These are phyloP conservation scores for Gossypium longicalyx DNA, from an alignment of 345 rosid genomes.

Conservation along the genomic window DNA sequence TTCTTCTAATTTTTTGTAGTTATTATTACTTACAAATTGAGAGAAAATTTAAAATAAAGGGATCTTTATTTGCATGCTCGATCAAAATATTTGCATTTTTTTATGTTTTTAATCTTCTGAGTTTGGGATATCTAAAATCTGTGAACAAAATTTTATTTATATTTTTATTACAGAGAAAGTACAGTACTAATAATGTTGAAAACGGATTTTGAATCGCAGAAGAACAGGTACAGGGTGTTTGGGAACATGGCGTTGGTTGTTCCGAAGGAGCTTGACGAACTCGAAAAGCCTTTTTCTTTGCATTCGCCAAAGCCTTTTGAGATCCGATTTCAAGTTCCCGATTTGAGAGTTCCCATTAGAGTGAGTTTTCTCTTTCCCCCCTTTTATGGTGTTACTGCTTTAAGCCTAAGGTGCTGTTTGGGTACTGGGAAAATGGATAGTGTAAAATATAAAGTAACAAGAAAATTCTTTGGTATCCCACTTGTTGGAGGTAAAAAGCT, in stretches of 20 bases:
- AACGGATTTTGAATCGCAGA: constrained; percentile 50
- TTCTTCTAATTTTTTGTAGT: neutral
- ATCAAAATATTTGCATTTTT: neutral
- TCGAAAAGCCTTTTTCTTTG: constrained; percentile 43
- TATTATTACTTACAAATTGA: neutral
- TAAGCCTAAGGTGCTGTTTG: constrained; percentile 6
- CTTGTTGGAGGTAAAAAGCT: neutral
- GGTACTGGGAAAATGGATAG: neutral
- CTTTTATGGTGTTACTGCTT: neutral
- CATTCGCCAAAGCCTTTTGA: constrained; percentile 38
- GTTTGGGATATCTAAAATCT: neutral
- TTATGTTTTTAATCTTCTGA: neutral
- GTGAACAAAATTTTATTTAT: neutral
- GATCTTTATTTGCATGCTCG: neutral
- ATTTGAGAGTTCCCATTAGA: constrained; percentile 42
- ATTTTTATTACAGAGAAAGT: neutral
- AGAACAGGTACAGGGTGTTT: constrained; percentile 38
- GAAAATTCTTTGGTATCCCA: neutral
- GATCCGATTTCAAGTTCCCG: constrained; percentile 60
- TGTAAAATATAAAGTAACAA: neutral
- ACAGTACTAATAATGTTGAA: neutral
- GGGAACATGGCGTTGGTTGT: constrained; percentile 53
- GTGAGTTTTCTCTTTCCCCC: constrained; percentile 25
- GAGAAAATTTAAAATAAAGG: neutral
- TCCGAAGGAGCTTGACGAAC: constrained; percentile 52